Percentiles rank a stretch among this genome's conserved stretches.
phyloP scores from a whole-genome alignment of 371 early-diverging fungal genomes.

The Parasitella parasitica region DNA sequence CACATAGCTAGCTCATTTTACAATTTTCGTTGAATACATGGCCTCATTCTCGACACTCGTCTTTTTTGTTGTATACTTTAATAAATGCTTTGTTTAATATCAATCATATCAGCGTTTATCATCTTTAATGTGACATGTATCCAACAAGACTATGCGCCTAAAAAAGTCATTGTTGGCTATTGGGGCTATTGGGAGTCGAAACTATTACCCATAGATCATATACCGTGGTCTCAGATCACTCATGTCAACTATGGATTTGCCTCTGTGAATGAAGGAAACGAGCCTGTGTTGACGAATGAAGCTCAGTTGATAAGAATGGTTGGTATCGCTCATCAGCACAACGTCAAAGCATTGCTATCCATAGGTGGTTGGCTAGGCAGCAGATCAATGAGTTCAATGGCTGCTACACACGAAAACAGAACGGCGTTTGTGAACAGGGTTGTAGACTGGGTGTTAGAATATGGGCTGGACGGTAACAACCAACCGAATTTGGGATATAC shows the following conservation, averaged over 20 bases:
- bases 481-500: too few relatives aligned
- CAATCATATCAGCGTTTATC: background rate
- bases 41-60: background rate
- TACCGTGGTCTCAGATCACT: constrained; percentile 28
- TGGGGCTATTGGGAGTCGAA: constrained; percentile 18
- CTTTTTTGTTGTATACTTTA: background rate
- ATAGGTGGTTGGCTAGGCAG: constrained; percentile 74
- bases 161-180: constrained; percentile 1
- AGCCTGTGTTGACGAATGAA: constrained; percentile 7
- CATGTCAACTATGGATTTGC: constrained; percentile 27
- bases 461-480: constrained; percentile 19
- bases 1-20: background rate
- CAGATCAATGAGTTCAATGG: constrained; percentile 12
- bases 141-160: background rate
- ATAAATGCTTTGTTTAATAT: background rate
- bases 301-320: constrained; percentile 19
- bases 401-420: constrained; percentile 1
- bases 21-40: background rate
- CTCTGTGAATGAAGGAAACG: constrained; percentile 7
- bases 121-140: background rate
- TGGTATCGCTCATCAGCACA: constrained; percentile 42
- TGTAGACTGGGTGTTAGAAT: constrained; percentile 13
- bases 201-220: constrained; percentile 19
- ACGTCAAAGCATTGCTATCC: constrained; percentile 51
- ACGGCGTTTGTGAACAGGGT: constrained; percentile 3